A percentile compares a stretch with the other conserved stretches of the same genome.
These are phyloP conservation scores for Pichia phayaonensis DNA, from an alignment of 805 yeast genomes.

Conservation along the genomic window DNA sequence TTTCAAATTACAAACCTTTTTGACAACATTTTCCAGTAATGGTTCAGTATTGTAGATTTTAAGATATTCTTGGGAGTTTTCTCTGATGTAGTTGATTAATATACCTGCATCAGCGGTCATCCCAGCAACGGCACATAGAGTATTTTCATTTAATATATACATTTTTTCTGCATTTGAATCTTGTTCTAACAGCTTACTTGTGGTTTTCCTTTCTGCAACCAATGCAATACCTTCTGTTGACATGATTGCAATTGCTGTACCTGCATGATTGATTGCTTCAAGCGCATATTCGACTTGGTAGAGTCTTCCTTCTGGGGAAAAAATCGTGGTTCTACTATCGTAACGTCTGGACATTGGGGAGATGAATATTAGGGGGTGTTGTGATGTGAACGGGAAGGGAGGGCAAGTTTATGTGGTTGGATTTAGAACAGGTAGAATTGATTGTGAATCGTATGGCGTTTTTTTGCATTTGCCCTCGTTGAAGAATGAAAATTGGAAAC, in stretches of 20 bases:
- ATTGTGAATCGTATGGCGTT: no score
- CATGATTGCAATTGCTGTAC: conserved; percentile 73
- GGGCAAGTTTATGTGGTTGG: no score
- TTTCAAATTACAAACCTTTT: conserved; percentile 83
- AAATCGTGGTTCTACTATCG: conserved; percentile 97
- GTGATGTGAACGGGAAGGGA: no score
- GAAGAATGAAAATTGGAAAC: no score
- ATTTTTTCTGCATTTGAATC: conserved; percentile 91
- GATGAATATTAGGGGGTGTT: no score
- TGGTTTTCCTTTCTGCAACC: conserved; percentile 95
- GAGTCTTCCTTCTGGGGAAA: conserved; percentile 97
- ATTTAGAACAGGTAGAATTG: no score
- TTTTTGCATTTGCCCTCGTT: no score
- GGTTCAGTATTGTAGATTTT: conserved; percentile 85
- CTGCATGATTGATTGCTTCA: conserved; percentile 75
- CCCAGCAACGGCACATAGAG: conserved; percentile 92
- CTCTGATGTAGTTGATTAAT: conserved; percentile 80
- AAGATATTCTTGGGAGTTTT: conserved; percentile 74
- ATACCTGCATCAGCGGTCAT: conserved; percentile 96
- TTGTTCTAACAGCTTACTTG: conserved; percentile 86
- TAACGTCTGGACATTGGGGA: conserved; percentile 94
- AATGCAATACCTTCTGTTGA: conserved; percentile 84
- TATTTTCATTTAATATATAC: conserved; percentile 65
- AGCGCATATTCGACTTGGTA: conserved; percentile 96
- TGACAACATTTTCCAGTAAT: conserved; percentile 88